A percentile compares a stretch with the other conserved stretches of the same genome.
Evolutionary conservation across 1,284 basidiomycete genomes (phyloP).

Genomic region (Fistulinella cinereoalba): DNA sequence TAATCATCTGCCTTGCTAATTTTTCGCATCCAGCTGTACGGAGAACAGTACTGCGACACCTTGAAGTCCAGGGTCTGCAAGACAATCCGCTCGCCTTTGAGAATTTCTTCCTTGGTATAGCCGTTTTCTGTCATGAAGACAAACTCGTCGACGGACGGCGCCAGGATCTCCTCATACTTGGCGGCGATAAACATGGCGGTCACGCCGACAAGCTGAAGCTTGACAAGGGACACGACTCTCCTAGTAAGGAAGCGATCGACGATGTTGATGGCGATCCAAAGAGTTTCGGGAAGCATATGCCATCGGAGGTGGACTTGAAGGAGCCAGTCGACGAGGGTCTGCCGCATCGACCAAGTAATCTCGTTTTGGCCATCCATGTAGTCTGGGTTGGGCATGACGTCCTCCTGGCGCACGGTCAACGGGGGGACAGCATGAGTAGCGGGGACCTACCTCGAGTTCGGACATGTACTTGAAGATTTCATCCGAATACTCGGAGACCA

Average conservation of each 20-base stretch:
- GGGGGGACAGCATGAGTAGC: slow-evolving; percentile 3
- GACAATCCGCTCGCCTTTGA: slow-evolving; percentile 97
- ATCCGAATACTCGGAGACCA: slow-evolving; percentile 97
- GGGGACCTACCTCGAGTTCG: slow-evolving; percentile 87
- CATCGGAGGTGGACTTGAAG: slow-evolving; percentile 98
- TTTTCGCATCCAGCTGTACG: slow-evolving; percentile 98
- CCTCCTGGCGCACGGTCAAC: slow-evolving; percentile 48
- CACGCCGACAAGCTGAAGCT: slow-evolving; percentile 99
- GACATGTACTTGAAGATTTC: slow-evolving; percentile 95
- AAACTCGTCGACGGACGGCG: slow-evolving; percentile 92
- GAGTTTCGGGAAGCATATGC: slow-evolving; percentile 94
- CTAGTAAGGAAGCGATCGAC: slow-evolving; percentile 99
- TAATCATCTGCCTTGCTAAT: slow-evolving; percentile 99
- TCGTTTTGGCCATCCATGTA: slow-evolving; percentile 99
- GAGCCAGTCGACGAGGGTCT: slow-evolving; percentile 97
- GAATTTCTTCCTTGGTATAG: slow-evolving; percentile 92
- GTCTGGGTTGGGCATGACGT: slow-evolving; percentile 84
- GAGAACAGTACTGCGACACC: slow-evolving; percentile 96
- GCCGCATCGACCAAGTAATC: slow-evolving; percentile 98
- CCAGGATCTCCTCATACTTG: slow-evolving; percentile 98
- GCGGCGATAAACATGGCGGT: slow-evolving; percentile 98
- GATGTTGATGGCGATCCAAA: slow-evolving; percentile 98
- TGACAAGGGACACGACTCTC: slow-evolving; percentile 97
- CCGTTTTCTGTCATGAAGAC: slow-evolving; percentile 97
- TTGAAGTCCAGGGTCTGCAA: slow-evolving; percentile 93